These are phyloP conservation scores for Keithomyces neogunnii DNA, from an alignment of 2,329 filamentous ascomycete species.

Conservation along the genomic window DNA sequence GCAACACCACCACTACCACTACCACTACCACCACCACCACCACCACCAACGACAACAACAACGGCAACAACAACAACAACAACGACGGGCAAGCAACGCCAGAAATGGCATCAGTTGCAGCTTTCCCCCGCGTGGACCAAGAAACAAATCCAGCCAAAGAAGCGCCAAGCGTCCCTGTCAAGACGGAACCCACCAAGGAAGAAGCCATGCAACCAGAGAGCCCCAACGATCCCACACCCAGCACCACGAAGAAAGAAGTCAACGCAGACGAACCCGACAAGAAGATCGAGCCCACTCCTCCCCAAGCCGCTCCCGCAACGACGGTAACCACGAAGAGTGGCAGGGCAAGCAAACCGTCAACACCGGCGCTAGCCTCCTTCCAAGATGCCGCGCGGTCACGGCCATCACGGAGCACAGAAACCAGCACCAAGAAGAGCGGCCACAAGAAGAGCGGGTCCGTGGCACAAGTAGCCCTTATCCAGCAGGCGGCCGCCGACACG, in stretches of 20 bases:
- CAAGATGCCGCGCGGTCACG: conserved; percentile 48
- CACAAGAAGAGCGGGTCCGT: conserved; percentile 48
- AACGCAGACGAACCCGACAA: conserved; percentile 27
- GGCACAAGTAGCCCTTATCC: conserved; percentile 25
- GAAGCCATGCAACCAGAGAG: conserved; percentile 22
- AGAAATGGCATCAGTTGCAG: conserved; percentile 25
- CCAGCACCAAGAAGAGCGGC: conserved; percentile 43
- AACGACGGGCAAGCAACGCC: conserved; percentile 32
- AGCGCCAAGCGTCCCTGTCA: conserved; percentile 20
- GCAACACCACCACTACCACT: too few species aligned
- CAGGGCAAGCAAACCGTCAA: conserved; percentile 58
- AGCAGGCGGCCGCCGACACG: conserved; percentile 27
- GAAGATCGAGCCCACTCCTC: conserved; percentile 30
- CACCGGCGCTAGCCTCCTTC: conserved; percentile 51
- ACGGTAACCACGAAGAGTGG: conserved; percentile 57
- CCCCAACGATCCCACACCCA: conserved; percentile 17
- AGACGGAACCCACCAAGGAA: conserved; percentile 25
- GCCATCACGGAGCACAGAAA: conserved; percentile 39
- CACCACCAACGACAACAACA: too few species aligned
- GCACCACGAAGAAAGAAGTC: conserved; percentile 33
- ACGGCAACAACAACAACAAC: conserved; percentile 15
- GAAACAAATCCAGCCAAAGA: conserved; percentile 47
- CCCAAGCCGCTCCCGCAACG: conserved; percentile 26
- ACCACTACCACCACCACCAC: too few species aligned
- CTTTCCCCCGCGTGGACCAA: conserved; percentile 18